These are phyloP conservation scores for Mucor mucedo DNA, from an alignment of 371 early-diverging fungal species.

Conservation along the genomic window DNA sequence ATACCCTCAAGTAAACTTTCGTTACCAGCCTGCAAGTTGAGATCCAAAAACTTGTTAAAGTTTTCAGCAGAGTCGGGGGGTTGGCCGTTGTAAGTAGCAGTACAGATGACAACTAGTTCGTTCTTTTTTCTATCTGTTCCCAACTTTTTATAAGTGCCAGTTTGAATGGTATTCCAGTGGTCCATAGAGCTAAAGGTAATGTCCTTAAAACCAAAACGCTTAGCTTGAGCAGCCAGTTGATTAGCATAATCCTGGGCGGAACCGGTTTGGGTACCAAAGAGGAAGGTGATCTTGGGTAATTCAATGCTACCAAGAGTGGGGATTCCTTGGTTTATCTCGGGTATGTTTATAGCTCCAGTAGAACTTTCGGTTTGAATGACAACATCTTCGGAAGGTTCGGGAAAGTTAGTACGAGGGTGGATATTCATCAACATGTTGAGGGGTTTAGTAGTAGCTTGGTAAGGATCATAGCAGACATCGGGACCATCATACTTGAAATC, in stretches of 20 bases:
- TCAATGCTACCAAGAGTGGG: slow-evolving; percentile 7
- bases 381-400: slow-evolving; percentile 28
- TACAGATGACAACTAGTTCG: slow-evolving; percentile 53
- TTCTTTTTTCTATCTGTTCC: slow-evolving; percentile 8
- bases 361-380: not conserved
- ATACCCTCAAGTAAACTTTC: slow-evolving; percentile 39
- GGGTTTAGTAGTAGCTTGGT: slow-evolving; percentile 47
- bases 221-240: slow-evolving; percentile 46
- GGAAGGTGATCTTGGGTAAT: slow-evolving; percentile 51
- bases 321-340: not conserved
- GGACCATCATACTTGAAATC: slow-evolving; percentile 52
- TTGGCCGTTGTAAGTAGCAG: slow-evolving; percentile 61
- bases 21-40: slow-evolving; percentile 28
- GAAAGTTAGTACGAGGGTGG: slow-evolving; percentile 47
- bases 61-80: slow-evolving; percentile 64
- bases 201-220: slow-evolving; percentile 50
- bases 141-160: slow-evolving; percentile 33
- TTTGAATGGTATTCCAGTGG: slow-evolving; percentile 45
- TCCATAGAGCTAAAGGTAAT: slow-evolving; percentile 44
- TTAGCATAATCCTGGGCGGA: slow-evolving; percentile 62
- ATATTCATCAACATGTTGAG: slow-evolving; percentile 39
- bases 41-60: slow-evolving; percentile 54
- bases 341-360: slow-evolving; percentile 1
- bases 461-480: slow-evolving; percentile 38
- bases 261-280: slow-evolving; percentile 63